These are phyloP conservation scores for Mucor circinelloides DNA, from an alignment of 371 early-diverging fungal species.

Conservation along the genomic window DNA sequence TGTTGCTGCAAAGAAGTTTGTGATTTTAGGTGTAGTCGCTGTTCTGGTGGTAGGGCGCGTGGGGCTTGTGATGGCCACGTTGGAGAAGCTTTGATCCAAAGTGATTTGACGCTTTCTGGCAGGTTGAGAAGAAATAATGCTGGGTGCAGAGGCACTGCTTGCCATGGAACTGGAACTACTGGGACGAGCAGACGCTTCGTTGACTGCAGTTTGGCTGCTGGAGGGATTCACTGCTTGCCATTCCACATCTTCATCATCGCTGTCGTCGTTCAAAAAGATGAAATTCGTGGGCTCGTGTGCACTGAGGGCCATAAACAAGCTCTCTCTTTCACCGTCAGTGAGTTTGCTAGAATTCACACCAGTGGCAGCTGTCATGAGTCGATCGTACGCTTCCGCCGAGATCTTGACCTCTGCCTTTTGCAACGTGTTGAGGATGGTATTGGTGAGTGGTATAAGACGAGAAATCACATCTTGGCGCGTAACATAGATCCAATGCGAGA, in stretches of 20 bases:
- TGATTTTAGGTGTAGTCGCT: slow-evolving; percentile 3
- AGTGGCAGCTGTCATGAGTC: slow-evolving; percentile 44
- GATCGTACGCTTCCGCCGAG: slow-evolving; percentile 38
- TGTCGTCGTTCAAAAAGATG: slow-evolving; percentile 47
- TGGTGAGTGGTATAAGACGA: slow-evolving; percentile 33
- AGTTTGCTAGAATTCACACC: slow-evolving; percentile 36
- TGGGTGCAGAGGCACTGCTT: neutral
- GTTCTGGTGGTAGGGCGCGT: neutral
- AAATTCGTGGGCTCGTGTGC: slow-evolving; percentile 44
- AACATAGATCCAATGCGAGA: slow-evolving; percentile 53
- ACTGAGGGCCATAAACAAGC: slow-evolving; percentile 33
- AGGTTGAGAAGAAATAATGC: neutral
- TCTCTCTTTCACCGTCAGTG: slow-evolving; percentile 25
- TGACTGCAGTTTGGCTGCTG: neutral
- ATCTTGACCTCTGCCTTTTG: slow-evolving; percentile 34
- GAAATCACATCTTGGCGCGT: slow-evolving; percentile 41
- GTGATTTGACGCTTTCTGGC: slow-evolving; percentile 23
- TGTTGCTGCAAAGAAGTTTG: slow-evolving; percentile 11
- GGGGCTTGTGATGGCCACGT: slow-evolving; percentile 11
- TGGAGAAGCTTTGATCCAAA: slow-evolving; percentile 31
- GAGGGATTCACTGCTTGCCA: slow-evolving; percentile 33
- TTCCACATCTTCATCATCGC: slow-evolving; percentile 43
- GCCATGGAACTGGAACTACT: neutral
- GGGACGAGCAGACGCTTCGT: neutral
- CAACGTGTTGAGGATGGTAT: slow-evolving; percentile 24